A percentile compares a stretch with the other conserved stretches of the same genome.
These are phyloP conservation scores for Rutidosis leptorrhynchoides DNA, from an alignment of 129 eudicot species.

Conservation along the genomic window DNA sequence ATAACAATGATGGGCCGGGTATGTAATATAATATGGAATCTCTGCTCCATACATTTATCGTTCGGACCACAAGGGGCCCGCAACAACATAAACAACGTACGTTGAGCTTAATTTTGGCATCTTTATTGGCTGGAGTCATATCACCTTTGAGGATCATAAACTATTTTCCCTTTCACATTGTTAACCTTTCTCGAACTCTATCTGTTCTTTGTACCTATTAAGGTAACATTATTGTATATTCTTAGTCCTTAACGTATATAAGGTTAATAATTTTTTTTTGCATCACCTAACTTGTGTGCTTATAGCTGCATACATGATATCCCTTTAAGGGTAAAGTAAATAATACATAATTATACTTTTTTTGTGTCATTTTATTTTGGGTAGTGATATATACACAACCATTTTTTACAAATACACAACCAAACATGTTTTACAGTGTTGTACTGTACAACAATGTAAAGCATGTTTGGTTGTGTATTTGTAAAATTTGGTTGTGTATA, in stretches of 20 bases:
- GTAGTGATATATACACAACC: too few species aligned
- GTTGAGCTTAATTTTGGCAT: neutral
- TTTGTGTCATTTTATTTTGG: too few species aligned
- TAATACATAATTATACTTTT: too few species aligned
- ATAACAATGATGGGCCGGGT: neutral
- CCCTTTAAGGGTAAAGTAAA: too few species aligned
- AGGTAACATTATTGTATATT: neutral
- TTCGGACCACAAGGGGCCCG: slow-evolving; percentile 26
- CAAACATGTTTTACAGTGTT: too few species aligned
- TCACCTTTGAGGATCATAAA: slow-evolving; percentile 4
- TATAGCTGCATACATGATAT: too few species aligned
- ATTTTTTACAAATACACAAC: too few species aligned
- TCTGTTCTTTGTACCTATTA: neutral
- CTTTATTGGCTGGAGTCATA: slow-evolving; percentile 18
- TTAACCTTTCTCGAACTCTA: neutral
- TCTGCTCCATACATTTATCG: neutral
- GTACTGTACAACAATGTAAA: too few species aligned
- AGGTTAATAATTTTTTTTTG: too few species aligned
- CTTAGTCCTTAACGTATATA: neutral
- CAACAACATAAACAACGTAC: slow-evolving; percentile 17
- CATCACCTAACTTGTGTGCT: too few species aligned
- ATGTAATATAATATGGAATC: slow-evolving; percentile 9
- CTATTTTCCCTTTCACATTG: slow-evolving; percentile 4
- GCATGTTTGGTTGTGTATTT: too few species aligned
- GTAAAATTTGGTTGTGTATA: too few species aligned